These are phyloP conservation scores for Lophium mytilinum DNA, from an alignment of 495 filamentous ascomycete species.

Conservation along the genomic window DNA sequence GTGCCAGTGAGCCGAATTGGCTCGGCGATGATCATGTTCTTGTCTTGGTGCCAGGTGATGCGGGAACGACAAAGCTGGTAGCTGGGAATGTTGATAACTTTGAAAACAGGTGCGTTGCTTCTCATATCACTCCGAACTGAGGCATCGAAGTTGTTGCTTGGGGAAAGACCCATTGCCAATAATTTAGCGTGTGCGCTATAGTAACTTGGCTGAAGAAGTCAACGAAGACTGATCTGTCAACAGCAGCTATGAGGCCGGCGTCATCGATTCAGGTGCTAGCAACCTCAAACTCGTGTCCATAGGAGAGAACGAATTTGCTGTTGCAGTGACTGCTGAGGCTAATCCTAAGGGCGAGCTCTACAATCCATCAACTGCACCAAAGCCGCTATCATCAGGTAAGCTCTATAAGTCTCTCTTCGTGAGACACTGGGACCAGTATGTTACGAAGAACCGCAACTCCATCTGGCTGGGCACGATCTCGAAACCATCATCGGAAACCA, in stretches of 20 bases:
- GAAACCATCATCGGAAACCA: constrained; percentile 30
- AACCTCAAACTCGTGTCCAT: constrained; percentile 64
- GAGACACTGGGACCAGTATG: constrained; percentile 51
- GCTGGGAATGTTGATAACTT: constrained; percentile 33
- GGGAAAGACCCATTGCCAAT: no score
- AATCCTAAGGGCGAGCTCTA: constrained; percentile 48
- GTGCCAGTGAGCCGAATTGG: constrained; percentile 68
- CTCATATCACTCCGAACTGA: background rate
- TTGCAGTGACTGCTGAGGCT: constrained; percentile 58
- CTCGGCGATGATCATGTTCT: constrained; percentile 55
- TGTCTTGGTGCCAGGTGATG: constrained; percentile 54
- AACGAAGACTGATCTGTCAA: background rate
- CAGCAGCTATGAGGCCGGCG: constrained; percentile 47
- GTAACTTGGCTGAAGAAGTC: no score
- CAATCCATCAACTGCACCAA: constrained; percentile 47
- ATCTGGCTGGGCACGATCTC: constrained; percentile 63
- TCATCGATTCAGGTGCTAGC: constrained; percentile 59
- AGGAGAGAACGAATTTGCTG: constrained; percentile 54
- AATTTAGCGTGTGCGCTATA: no score
- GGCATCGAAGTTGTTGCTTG: background rate
- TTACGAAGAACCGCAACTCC: constrained; percentile 38
- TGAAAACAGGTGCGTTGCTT: constrained; percentile 6
- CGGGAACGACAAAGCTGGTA: constrained; percentile 55
- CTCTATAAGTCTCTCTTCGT: constrained; percentile 52
- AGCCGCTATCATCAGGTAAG: constrained; percentile 43